Base-by-base conservation (phyloP, 176 grass and related monocot genomes). In the Otatea glauca region DNA sequence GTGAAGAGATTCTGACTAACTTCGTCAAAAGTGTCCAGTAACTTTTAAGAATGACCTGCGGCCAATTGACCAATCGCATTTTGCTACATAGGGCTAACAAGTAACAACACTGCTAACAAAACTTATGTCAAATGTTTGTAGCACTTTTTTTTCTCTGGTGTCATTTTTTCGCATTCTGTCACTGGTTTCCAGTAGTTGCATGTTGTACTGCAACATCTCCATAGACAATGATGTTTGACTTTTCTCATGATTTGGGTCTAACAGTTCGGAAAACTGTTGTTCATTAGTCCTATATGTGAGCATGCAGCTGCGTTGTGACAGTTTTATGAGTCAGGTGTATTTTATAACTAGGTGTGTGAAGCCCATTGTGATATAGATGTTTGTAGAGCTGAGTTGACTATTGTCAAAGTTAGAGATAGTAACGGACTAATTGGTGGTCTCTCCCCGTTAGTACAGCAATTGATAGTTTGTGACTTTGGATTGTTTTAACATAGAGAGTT, bases 401-500 rank as follows among this genome's bases (percentile, higher is more conserved):
- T 15, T 77, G 34, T 82, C 3, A 48, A 62, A 25, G 35, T 37
- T 70, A 15, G 35, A 14, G 5, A 43, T 42, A 54, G 9, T 49
- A 27, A 20, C 8, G 0, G 15, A 51, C 38, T 63, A 61, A 65
- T 88, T 9, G 18, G 11, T 24, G 38, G 12, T 68, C 21, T 89
- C n/a, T 20, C 7, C 62, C 12, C 5, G 9, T 58, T 34, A 53
- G 24, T 37, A 20, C 9, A 74, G 0, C 13, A 76, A 25, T 74
- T 54, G 38, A 54, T 55, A 25, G n/a, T 72, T 71, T 71, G 15
- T 53, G 15, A 27, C 5, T 74, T 53, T 53, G 44, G 25, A 27
- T 82, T 86, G 35, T 65, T 90, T 80, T 1, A 56, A 49, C 9
- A 1, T 48, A 74, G 16, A 72, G 3, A 37, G 27, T 76, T 76